phyloP scores from a whole-genome alignment of 164 flowering plant genomes.

The grape (Vitis vinifera) region ASM3070453v1 NC_081806.1:4364501-4365000 shows the following conservation, averaged over 20 bases:
- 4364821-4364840: slow-evolving; percentile 3
- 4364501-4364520: neutral
- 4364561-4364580: neutral
- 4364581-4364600: neutral
- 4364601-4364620: neutral
- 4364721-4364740: slow-evolving; percentile 7
- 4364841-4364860: slow-evolving; percentile 3
- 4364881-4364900: neutral
- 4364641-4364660: slow-evolving; percentile 8
- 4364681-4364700: slow-evolving; percentile 13
- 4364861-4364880: neutral
- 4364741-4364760: slow-evolving; percentile 2
- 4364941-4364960: slow-evolving; percentile 53
- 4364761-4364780: neutral
- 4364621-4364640: slow-evolving; percentile 2
- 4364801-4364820: slow-evolving; percentile 15
- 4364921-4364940: slow-evolving; percentile 52
- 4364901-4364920: slow-evolving; percentile 49
- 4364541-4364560: neutral
- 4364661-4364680: slow-evolving; percentile 16
- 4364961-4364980: slow-evolving; percentile 58
- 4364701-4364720: slow-evolving; percentile 7
- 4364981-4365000: slow-evolving; percentile 41
- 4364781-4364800: slow-evolving; percentile 13
- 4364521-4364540: neutral